Evolutionary conservation across 139 green algal species (phyloP), one percentile per base, ranked within the genome.

Genomic region (Limnomonas spitsbergensis): DNA sequence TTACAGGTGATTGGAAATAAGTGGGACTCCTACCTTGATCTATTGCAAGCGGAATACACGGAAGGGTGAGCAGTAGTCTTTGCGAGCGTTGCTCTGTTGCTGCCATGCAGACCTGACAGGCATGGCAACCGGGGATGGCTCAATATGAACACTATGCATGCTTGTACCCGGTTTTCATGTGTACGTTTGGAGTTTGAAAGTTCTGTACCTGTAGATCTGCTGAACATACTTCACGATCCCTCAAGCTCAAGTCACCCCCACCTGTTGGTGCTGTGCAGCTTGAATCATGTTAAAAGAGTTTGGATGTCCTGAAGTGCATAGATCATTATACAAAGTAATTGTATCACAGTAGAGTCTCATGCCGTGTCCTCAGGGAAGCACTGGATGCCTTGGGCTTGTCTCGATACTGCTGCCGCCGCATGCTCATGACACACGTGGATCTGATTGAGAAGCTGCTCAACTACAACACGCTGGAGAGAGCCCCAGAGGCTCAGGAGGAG

Each of bases 361-460:
- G n/a, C n/a, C n/a, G n/a, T n/a, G n/a, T n/a, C n/a, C 84, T 80
- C 92, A 98, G 94, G 31, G 94, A 99, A 76, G 96, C 96, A 7
- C 80, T 99, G 53, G 93, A 99, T 72, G 91, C 92, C 2, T 90
- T 99, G 9, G 88, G 88, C 2, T 88, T 99, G 7, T 91, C 86
- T n/a, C 86, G 96, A 0, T 99, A 99, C 87, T 99, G 96, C 91
- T 99, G 96, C 82, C 89, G 96, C 1, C 87, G 96, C 38, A 99
- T 99, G 96, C 85, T 99, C 1, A 97, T 99, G 95, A 97, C 94
- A 20, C 94, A 98, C 70, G 94, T 97, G 32, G 96, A 99, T 77
- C 87, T 99, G 2, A 99, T 99, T 71, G 95, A 99, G 80, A 98
- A 98, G 87, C 90, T 99, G 53, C 85, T 99, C 0, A 96, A 96